These are phyloP conservation scores for Penicillium janthinellum DNA, from an alignment of 2,329 filamentous ascomycete genomes.

Conservation along the genomic window DNA sequence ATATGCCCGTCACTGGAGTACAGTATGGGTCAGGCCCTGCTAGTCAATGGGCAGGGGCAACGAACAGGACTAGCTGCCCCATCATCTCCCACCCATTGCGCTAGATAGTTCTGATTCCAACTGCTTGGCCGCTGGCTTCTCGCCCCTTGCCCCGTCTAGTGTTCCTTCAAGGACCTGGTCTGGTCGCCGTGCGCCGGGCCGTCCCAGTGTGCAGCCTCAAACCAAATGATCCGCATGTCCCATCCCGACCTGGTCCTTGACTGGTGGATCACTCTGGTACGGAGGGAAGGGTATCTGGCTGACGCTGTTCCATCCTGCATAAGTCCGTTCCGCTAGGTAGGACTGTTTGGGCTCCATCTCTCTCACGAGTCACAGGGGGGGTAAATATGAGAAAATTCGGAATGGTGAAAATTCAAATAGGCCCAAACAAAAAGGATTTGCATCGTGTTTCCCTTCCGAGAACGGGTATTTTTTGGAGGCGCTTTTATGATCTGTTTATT, in stretches of 20 bases:
- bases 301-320: slow-evolving; percentile 42
- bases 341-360: slow-evolving; percentile 41
- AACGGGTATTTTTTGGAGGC: slow-evolving; percentile 6
- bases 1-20: neutral
- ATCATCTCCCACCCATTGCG: neutral
- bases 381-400: neutral
- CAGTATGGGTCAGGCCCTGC: neutral
- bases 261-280: slow-evolving; percentile 35
- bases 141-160: slow-evolving; percentile 31
- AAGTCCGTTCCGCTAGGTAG: slow-evolving; percentile 40
- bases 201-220: slow-evolving; percentile 50
- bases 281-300: slow-evolving; percentile 32
- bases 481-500: neutral
- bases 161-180: slow-evolving; percentile 41
- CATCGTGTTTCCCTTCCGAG: slow-evolving; percentile 3
- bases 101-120: neutral
- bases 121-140: neutral
- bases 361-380: slow-evolving; percentile 26
- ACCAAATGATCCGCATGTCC: slow-evolving; percentile 43
- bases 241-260: slow-evolving; percentile 33
- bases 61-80: neutral
- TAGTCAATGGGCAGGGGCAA: neutral
- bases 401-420: neutral
- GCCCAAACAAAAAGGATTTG: slow-evolving; percentile 6
- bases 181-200: slow-evolving; percentile 49